Evolutionary conservation across 441 rosid genomes (phyloP).

Genomic region (Arabidopsis lyrata): DNA sequence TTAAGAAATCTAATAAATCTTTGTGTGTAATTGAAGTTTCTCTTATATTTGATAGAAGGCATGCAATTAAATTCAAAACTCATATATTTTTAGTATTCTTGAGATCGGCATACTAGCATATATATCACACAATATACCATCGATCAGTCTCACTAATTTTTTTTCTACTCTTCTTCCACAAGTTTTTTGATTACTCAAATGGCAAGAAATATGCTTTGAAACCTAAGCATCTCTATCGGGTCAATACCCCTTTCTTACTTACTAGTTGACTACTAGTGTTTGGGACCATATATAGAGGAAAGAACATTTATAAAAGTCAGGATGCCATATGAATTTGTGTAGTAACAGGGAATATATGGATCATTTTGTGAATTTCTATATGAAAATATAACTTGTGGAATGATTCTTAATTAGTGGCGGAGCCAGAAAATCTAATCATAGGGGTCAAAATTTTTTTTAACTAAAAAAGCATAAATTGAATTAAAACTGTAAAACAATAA

Average conservation of each 20-base stretch:
- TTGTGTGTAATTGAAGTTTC: not conserved
- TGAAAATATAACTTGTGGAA: not conserved
- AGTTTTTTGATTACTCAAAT: constrained; percentile 5
- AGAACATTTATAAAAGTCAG: constrained; percentile 42
- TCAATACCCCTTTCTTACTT: constrained; percentile 5
- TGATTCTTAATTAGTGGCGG: not conserved
- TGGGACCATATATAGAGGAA: constrained; percentile 41
- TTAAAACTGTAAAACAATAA: too few relatives aligned
- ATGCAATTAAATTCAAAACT: not conserved
- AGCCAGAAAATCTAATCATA: too few relatives aligned
- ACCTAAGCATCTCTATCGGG: constrained; percentile 13
- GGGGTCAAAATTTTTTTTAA: too few relatives aligned
- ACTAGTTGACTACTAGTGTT: constrained; percentile 32
- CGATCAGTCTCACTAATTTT: not conserved
- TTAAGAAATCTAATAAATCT: not conserved
- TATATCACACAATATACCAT: not conserved
- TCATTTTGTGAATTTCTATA: constrained; percentile 22
- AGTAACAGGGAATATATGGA: constrained; percentile 32
- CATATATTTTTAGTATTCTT: not conserved
- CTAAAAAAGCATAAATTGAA: too few relatives aligned
- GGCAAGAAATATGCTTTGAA: constrained; percentile 29
- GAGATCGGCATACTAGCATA: not conserved
- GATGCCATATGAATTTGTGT: constrained; percentile 31
- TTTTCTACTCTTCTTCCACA: constrained; percentile 12
- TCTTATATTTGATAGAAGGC: not conserved